Evolutionary conservation across 2,329 filamentous ascomycete genomes (phyloP), one percentile per base, ranked within the genome.

Genomic region (Fusarium transvaalense): DNA sequence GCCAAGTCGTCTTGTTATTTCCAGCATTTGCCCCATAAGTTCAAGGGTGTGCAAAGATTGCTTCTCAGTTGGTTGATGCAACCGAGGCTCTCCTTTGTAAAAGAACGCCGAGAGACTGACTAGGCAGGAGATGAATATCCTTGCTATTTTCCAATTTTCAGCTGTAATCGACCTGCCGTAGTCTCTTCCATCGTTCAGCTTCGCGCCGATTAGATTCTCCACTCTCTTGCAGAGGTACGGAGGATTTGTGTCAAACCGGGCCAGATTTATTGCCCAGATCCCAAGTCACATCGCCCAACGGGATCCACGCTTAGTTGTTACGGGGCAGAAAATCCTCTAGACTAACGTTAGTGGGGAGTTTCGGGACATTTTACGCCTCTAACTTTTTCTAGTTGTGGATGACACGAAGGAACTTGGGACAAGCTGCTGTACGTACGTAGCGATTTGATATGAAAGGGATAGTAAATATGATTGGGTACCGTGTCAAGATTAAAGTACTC

Each of bases 241-340:
- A 32, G 10, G 39, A 14, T 37, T 23, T 41, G 14, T 19, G 23
- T 41, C 38, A 15, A 23, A 15, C 19, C 38, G 34, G 34, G 23
- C 34, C 32, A 19, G 41, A 64, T 45, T 35, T 27, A n/a, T 50
- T 12, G 46, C 21, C 32, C 10, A 50, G 46, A 63, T 43, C 42
- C 31, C 15, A 12, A 47, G 48, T 32, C 48, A 25, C 54, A 41
- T 58, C 48, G 48, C n/a, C 14, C 31, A 42, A 14, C 19, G 37
- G 41, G 48, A 56, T 63, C 31, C 48, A 62, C 38, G 55, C 21
- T 47, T 31, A 63, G 35, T 27, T 37, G 14, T 15, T 27, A 27
- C 29, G 41, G 35, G 29, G 25, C 29, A 25, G 25, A 25, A 61
- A 55, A 34, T 35, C 19, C 12, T 21, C 21, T 23, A n/a, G n/a